These are phyloP conservation scores for Solanum gandarillasii DNA, from an alignment of 257 asterid species.

Conservation along the genomic window DNA sequence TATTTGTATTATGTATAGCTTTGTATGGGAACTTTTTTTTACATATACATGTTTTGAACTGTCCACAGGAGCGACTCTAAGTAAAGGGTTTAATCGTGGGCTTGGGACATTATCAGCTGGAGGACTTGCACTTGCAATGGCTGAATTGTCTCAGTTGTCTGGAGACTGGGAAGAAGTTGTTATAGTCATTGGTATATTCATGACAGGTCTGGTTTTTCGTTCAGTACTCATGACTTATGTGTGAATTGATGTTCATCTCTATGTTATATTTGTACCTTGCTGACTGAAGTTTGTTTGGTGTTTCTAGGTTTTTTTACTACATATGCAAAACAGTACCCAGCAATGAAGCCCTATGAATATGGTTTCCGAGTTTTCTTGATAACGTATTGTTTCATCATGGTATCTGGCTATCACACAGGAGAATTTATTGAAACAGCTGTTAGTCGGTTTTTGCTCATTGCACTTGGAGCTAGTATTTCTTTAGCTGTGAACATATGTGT, in stretches of 20 bases:
- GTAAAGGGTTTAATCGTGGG: slow-evolving; percentile 86
- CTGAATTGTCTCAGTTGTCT: slow-evolving; percentile 45
- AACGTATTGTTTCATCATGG: slow-evolving; percentile 65
- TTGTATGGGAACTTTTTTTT: not conserved
- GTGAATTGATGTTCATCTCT: not conserved
- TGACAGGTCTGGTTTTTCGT: slow-evolving; percentile 28
- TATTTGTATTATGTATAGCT: not conserved
- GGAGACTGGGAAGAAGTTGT: slow-evolving; percentile 32
- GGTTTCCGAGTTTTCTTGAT: slow-evolving; percentile 71
- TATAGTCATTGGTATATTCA: slow-evolving; percentile 19
- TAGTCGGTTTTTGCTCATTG: slow-evolving; percentile 52
- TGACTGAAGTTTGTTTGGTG: not conserved
- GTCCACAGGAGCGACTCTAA: slow-evolving; percentile 71
- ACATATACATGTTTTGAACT: not conserved
- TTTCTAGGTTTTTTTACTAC: slow-evolving; percentile 39
- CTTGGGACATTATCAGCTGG: slow-evolving; percentile 89
- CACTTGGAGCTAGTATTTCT: slow-evolving; percentile 55
- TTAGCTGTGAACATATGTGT: slow-evolving; percentile 51
- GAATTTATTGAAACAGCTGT: slow-evolving; percentile 48
- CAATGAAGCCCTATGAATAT: slow-evolving; percentile 70
- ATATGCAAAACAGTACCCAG: slow-evolving; percentile 55
- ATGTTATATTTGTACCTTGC: not conserved
- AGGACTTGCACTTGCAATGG: slow-evolving; percentile 68
- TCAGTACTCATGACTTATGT: not conserved
- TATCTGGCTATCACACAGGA: slow-evolving; percentile 57